These are phyloP conservation scores for Fragilariopsis cylindrus DNA, from an alignment of 108 stramenopile species.

Conservation along the genomic window DNA sequence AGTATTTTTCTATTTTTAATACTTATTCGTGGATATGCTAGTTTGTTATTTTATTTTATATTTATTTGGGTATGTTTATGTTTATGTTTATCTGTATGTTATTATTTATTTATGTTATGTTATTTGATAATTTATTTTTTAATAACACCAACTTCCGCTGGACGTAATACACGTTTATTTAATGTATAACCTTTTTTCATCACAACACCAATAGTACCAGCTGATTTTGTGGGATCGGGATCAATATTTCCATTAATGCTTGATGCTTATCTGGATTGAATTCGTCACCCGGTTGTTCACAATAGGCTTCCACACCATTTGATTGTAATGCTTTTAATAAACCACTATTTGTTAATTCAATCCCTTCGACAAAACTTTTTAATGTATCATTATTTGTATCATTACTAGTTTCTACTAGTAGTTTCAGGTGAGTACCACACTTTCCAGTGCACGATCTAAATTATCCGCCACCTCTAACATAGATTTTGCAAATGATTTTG, in stretches of 20 bases:
- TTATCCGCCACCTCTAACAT: conserved; percentile 94
- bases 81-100: background rate
- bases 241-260: conserved; percentile 94
- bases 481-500: conserved; percentile 85
- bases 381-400: conserved; percentile 48
- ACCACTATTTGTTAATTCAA: conserved; percentile 89
- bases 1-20: too few species aligned
- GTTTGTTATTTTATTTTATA: too few species aligned
- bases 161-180: conserved; percentile 92
- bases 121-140: conserved; percentile 43
- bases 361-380: conserved; percentile 80
- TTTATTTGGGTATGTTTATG: too few species aligned
- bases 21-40: background rate
- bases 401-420: conserved; percentile 47
- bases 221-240: conserved; percentile 46
- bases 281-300: conserved; percentile 83
- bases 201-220: conserved; percentile 91
- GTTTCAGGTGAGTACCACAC: conserved; percentile 60
- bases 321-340: conserved; percentile 82
- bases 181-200: conserved; percentile 94
- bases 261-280: conserved; percentile 97
- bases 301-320: conserved; percentile 83
- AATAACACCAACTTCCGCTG: conserved; percentile 94
- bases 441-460: conserved; percentile 80
- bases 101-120: background rate